Evolutionary conservation across 2,329 filamentous ascomycete species (phyloP), one percentile per base, ranked within the genome.

Genomic region (Plectosphaerella sp.): DNA sequence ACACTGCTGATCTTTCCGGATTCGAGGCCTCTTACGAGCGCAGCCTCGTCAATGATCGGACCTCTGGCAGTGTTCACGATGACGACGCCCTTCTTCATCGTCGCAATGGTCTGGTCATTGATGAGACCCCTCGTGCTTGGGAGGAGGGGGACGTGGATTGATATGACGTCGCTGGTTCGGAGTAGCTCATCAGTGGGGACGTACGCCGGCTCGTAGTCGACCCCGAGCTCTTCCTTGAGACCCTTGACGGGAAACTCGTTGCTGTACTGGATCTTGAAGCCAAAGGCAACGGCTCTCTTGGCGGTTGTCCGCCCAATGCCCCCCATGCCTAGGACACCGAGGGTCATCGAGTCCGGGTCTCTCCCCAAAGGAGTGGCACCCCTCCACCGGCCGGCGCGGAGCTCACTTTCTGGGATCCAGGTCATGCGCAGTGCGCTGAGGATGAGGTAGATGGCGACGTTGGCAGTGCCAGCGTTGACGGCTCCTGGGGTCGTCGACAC

Each of bases 301-400:
- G 87, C 89, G 60, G 94, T 69, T 62, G 91, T 90, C 35, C 86
- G 76, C 1, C 91, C 90, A 55, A 95, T 94, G 3, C 90, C 89
- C 18, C 90, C 90, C 89, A 94, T 93, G 7, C 90, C 90, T 39
- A 95, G 67, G 54, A 95, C 90, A 0, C 90, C 90, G 5, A 95
- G 76, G 1, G 84, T 73, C 68, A 93, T 94, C 36, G 87, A 88
- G 66, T 88, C 77, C 1, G 89, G 89, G 62, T 94, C 89, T 63
- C 89, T 87, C 12, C 89, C 90, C 7, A 83, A 71, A 7, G 73
- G 67, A 3, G 76, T 73, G 5, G 67, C 65, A 4, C 87, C 88
- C 50, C 82, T 78, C 87, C 88, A 95, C 52, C 82, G 72, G 1
- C 86, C 84, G 20, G 77, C 72, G 36, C 90, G 82, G 10, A 93